Percentiles rank a stretch among this genome's conserved stretches.
phyloP scores from a whole-genome alignment of 805 yeast genomes.

The Candida nanaspora region DNA sequence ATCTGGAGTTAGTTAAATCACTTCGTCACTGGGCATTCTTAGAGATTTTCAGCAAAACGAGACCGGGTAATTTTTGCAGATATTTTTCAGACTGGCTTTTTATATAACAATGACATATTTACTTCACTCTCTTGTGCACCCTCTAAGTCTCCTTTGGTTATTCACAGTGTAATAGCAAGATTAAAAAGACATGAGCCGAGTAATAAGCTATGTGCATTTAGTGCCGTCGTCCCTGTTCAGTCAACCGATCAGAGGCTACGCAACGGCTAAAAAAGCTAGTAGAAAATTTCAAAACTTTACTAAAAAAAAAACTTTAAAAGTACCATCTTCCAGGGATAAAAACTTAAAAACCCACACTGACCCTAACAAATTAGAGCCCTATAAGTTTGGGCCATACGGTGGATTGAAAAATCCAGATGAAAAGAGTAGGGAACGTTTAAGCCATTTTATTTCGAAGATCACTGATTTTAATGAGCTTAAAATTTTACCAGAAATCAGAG shows the following conservation, averaged over 20 bases:
- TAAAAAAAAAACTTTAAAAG: slow-evolving; percentile 12
- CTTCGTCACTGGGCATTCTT: too few relatives aligned
- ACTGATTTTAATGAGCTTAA: slow-evolving; percentile 59
- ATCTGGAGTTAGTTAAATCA: too few relatives aligned
- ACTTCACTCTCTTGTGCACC: background rate
- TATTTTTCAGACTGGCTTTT: too few relatives aligned
- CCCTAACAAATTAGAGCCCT: slow-evolving; percentile 18
- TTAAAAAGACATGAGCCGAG: too few relatives aligned
- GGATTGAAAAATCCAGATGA: slow-evolving; percentile 36
- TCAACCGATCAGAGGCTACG: too few relatives aligned
- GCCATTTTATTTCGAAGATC: slow-evolving; percentile 42
- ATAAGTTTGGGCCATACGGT: slow-evolving; percentile 42
- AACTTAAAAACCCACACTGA: slow-evolving; percentile 1
- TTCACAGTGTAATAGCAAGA: too few relatives aligned
- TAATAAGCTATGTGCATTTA: too few relatives aligned
- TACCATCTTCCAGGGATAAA: slow-evolving; percentile 7
- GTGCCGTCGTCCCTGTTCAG: too few relatives aligned
- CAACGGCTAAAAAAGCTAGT: too few relatives aligned
- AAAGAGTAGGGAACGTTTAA: slow-evolving; percentile 25
- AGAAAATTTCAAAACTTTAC: background rate
- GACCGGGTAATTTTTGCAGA: background rate
- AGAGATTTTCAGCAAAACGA: background rate
- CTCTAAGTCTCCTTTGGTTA: too few relatives aligned
- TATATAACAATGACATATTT: too few relatives aligned
- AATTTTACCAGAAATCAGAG: slow-evolving; percentile 60